phyloP scores from a whole-genome alignment of 208 protist genomes.

The Herpetomonas samuelpessoai region DNA sequence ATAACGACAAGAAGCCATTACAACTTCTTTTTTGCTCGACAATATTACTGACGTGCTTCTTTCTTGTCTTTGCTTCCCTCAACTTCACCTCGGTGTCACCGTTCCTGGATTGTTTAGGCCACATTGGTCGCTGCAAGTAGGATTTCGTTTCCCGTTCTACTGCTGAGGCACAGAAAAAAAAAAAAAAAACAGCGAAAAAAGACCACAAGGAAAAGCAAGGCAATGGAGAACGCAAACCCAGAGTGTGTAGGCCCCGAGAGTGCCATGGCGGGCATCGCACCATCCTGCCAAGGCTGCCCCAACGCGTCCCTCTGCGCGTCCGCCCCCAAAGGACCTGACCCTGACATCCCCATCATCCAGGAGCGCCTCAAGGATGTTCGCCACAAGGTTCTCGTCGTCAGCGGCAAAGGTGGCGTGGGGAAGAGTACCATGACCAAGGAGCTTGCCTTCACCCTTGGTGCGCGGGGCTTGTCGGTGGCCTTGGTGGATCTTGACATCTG shows the following conservation, averaged over 20 bases:
- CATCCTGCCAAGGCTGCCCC: conserved; percentile 97
- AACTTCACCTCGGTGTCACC: no score
- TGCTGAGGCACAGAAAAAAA: no score
- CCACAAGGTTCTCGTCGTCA: conserved; percentile 89
- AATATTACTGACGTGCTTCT: no score
- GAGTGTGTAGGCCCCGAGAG: conserved; percentile 96
- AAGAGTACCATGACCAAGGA: conserved; percentile 94
- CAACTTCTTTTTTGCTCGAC: no score
- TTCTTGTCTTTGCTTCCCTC: no score
- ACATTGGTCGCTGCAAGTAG: no score
- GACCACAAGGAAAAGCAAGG: conserved; percentile 4
- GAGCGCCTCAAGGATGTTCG: conserved; percentile 72
- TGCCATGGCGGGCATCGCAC: conserved; percentile 92
- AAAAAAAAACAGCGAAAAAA: no score
- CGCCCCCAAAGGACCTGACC: conserved; percentile 91
- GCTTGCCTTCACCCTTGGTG: conserved; percentile 80
- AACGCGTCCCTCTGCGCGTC: conserved; percentile 97
- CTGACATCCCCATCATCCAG: conserved; percentile 84
- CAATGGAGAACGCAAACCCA: conserved; percentile 26
- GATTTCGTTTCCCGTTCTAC: no score
- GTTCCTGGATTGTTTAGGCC: no score
- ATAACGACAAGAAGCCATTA: no score
- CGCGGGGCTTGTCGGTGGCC: conserved; percentile 91
- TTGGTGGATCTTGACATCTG: conserved; percentile 99
- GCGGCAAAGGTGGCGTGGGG: conserved; percentile 94